Evolutionary conservation across 768 basidiomycete species (phyloP).

Genomic region (Pleurotus tuoliensis): DNA sequence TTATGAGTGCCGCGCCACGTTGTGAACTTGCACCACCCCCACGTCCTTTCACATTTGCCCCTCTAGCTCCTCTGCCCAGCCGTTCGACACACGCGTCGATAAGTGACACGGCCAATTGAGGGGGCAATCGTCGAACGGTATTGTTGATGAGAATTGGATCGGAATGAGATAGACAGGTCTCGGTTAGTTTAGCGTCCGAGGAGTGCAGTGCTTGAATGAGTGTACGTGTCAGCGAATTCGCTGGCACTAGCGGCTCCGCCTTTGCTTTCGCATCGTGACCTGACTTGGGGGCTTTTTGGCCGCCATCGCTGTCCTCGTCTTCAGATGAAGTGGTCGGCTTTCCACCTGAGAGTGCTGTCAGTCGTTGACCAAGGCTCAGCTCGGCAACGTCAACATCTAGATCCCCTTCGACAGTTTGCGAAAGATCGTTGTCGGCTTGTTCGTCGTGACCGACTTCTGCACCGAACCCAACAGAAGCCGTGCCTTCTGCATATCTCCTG

Average conservation of each 20-base stretch:
- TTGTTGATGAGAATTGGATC: slow-evolving; percentile 78
- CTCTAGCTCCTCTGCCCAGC: slow-evolving; percentile 70
- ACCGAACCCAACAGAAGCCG: slow-evolving; percentile 62
- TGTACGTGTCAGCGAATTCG: slow-evolving; percentile 87
- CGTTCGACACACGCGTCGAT: slow-evolving; percentile 88
- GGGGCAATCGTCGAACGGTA: slow-evolving; percentile 82
- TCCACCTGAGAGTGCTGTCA: slow-evolving; percentile 66
- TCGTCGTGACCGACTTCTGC: slow-evolving; percentile 59
- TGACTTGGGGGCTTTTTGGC: slow-evolving; percentile 16
- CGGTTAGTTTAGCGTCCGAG: slow-evolving; percentile 81
- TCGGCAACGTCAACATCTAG: slow-evolving; percentile 87
- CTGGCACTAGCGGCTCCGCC: slow-evolving; percentile 50
- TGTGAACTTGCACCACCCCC: slow-evolving; percentile 79
- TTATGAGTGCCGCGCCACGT: slow-evolving; percentile 62
- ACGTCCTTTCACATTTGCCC: slow-evolving; percentile 70
- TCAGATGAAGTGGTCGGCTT: slow-evolving; percentile 45
- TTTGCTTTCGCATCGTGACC: slow-evolving; percentile 17
- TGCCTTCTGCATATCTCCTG: slow-evolving; percentile 66
- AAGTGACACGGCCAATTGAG: slow-evolving; percentile 81
- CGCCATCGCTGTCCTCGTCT: slow-evolving; percentile 28
- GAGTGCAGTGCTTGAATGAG: slow-evolving; percentile 96
- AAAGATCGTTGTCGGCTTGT: slow-evolving; percentile 44
- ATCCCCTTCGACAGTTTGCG: slow-evolving; percentile 56
- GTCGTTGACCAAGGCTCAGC: slow-evolving; percentile 85
- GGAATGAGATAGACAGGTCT: slow-evolving; percentile 83